Evolutionary conservation across 2,329 filamentous ascomycete genomes (phyloP), one percentile per base, ranked within the genome.

Genomic region (Dothidotthia symphoricarpi): DNA sequence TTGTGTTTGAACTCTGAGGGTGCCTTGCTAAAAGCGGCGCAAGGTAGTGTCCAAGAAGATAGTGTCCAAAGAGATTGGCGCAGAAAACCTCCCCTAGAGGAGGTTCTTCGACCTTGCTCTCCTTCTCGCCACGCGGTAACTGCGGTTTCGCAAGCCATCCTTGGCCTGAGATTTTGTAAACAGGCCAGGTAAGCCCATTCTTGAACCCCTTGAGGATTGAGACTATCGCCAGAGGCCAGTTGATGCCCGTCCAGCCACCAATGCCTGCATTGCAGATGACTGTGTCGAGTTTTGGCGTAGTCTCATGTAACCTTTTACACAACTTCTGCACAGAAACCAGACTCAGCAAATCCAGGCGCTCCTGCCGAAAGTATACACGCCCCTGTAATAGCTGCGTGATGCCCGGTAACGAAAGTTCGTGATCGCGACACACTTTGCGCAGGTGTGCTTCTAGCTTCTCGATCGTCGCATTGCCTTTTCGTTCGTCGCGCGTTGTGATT

Each of bases 61-160:
- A 97, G 70, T 98, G 93, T 0, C 93, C 93, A 61, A 98, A 97
- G 19, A 95, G 78, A 61, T 97, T 97, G 33, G 91, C 85, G 63
- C 84, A 85, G 64, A 97, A 98, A 13, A 95, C 81, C 51, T 88
- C 77, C 3, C 88, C 90, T 1, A 98, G 71, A 4, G 73, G 69
- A 1, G 84, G 82, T 41, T 82, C 78, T 7, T 66, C 52, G 9
- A 49, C 41, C 31, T 50, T 49, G 32, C 47, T 47, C 15, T 49
- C 49, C 16, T 49, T 40, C 13, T 40, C 38, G 12, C n/a, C 17
- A 7, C 27, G 29, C 1, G 66, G 59, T 11, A 76, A 69, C 60
- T 89, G 76, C 7, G 70, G 66, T 43, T 71, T 69, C n/a, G 78
- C 71, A 1, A 77, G 41, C 41, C 73, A 69, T 16, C 83, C 83